A percentile compares a stretch with the other conserved stretches of the same genome.
phyloP scores from a whole-genome alignment of 495 filamentous ascomycete genomes.

The Penicillium roqueforti region DNA sequence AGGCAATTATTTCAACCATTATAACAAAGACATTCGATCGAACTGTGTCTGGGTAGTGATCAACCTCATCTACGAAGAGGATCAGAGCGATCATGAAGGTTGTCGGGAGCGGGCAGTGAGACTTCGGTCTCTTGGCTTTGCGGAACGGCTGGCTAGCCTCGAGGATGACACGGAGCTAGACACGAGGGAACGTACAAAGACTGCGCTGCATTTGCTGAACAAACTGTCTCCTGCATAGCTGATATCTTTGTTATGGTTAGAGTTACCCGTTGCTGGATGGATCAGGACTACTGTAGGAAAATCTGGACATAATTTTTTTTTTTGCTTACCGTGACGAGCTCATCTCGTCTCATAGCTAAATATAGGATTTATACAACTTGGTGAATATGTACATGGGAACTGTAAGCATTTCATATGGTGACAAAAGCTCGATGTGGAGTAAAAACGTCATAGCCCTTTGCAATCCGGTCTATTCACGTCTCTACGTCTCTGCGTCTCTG shows the following conservation, averaged over 20 bases:
- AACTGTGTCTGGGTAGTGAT: conserved; percentile 76
- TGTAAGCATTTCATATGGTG: background rate
- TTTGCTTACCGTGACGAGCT: background rate
- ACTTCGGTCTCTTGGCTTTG: conserved; percentile 67
- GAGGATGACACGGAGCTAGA: conserved; percentile 75
- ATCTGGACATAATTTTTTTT: background rate
- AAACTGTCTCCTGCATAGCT: conserved; percentile 25
- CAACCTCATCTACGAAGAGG: conserved; percentile 79
- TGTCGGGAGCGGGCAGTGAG: conserved; percentile 61
- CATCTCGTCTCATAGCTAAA: background rate
- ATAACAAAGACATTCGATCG: conserved; percentile 62
- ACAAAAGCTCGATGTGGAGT: background rate
- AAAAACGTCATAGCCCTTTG: background rate
- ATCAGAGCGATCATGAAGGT: conserved; percentile 55
- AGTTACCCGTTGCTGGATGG: background rate
- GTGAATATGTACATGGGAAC: background rate
- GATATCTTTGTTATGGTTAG: background rate
- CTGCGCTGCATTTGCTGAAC: conserved; percentile 64
- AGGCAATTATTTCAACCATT: conserved; percentile 60
- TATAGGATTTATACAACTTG: background rate
- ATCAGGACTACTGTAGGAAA: background rate
- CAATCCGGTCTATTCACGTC: background rate
- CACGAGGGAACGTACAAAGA: conserved; percentile 77
- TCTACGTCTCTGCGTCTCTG: no score
- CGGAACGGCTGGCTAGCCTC: conserved; percentile 59